Base-by-base conservation (phyloP, 1,284 basidiomycete genomes). In the Rugosomyces carneus region DNA sequence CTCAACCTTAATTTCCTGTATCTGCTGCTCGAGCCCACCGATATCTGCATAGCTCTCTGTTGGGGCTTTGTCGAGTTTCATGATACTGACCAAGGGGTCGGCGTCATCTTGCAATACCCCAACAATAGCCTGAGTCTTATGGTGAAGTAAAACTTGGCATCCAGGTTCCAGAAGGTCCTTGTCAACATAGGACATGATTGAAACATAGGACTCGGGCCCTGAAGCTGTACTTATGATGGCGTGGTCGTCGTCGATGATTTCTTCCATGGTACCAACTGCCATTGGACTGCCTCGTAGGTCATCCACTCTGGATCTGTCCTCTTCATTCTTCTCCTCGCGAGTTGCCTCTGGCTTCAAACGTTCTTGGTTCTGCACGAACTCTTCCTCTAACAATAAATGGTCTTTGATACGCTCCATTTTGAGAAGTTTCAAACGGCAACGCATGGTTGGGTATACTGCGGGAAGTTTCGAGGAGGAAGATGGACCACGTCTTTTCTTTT, bases 231-330 rank as follows among this genome's bases (percentile, higher is more conserved):
- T 94, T 60, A 99, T 88, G 65, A 99, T 98, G 16, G 96, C 95
- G 65, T 99, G 96, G 76, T 99, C 96, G 71, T 99, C 96, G 73
- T 99, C 96, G 61, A 99, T 96, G 58, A 99, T 98, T 70, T 99
- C 96, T 70, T 99, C 96, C 58, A 99, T 75, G 0, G 93, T 92
- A 29, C 96, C 96, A 44, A 99, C 93, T 10, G 86, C 89, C 92
- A 99, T 97, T 5, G 96, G 96, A 42, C 82, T 89, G 16, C 96
- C 96, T 40, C 96, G 81, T 42, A 99, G 69, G 64, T 96, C 93
- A 64, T 99, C 96, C 31, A 99, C 93, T 54, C 85, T 87, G 23
- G 89, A 89, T 56, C 93, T 77, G 64, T 99, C 95, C 64, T 95
- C 93, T 60, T 92, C 91, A 53, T 93, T 93, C 76, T 94, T 93